These are phyloP conservation scores for Euphorbia lathyris DNA, from an alignment of 345 rosid species.

Conservation along the genomic window DNA sequence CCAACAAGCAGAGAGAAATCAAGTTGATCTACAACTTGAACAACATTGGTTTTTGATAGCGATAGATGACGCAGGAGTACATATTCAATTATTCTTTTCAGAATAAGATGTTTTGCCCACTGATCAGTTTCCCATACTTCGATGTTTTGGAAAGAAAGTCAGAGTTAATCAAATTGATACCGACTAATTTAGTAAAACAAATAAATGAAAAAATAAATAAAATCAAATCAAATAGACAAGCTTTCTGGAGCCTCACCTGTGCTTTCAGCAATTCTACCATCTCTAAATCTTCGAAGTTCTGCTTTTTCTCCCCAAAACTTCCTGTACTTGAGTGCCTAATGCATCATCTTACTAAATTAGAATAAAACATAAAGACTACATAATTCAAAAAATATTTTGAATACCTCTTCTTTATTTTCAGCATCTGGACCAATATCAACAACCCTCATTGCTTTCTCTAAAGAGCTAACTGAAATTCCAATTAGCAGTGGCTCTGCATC, in stretches of 20 bases:
- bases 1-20: conserved; percentile 77
- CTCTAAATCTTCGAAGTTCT: conserved; percentile 87
- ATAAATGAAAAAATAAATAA: no score
- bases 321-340: conserved; percentile 63
- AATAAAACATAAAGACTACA: background rate
- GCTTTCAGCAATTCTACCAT: conserved; percentile 95
- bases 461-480: conserved; percentile 71
- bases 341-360: conserved; percentile 13
- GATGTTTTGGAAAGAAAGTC: conserved; percentile 19
- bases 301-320: conserved; percentile 92
- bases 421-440: conserved; percentile 92
- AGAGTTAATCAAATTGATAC: conserved; percentile 16
- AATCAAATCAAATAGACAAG: conserved; percentile 15
- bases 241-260: conserved; percentile 48
- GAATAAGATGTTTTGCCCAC: conserved; percentile 70
- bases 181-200: background rate
- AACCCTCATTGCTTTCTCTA: conserved; percentile 63
- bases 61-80: conserved; percentile 64
- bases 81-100: conserved; percentile 66
- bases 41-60: conserved; percentile 45
- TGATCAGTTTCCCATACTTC: conserved; percentile 80
- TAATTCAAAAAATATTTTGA: conserved; percentile 5
- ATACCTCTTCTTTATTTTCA: conserved; percentile 86
- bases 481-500: conserved; percentile 60
- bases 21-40: conserved; percentile 78